Evolutionary conservation across 176 grass and related monocot species (phyloP), one percentile per base, ranked within the genome.

Genomic region (Eragrostis curvula): DNA sequence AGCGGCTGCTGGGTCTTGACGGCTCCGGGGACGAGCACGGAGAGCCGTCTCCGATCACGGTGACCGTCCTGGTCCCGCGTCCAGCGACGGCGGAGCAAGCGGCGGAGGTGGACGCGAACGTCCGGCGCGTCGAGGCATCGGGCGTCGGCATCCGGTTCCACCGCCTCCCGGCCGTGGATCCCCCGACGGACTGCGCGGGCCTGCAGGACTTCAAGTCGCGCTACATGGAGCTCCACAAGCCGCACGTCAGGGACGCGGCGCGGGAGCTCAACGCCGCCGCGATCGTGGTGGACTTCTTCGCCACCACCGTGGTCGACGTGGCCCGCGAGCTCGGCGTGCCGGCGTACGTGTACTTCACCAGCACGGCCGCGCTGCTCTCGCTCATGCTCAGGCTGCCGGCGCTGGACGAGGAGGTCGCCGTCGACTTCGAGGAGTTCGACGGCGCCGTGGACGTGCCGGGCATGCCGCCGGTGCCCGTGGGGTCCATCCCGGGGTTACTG

Each of bases 261-360:
- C 63, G 66, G 20, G 75, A 76, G 15, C 62, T 84, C 68, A 9
- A 50, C 43, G 83, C 83, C 53, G 66, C 71, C 7, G 76, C 88
- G 45, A 69, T 94, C 59, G 80, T 94, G 23, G 5, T 94, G 12
- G 92, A 94, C 81, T 86, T 94, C 66, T 92, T 94, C 59, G 67
- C 74, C 20, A 94, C 92, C 7, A 39, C 77, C 21, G 58, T 81
- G 42, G 46, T 94, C 15, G 89, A 91, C 70, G 92, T 46, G 1
- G 84, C 77, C 6, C 74, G 64, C 2, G 89, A 71, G 51, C 60
- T 87, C 30, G 78, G 9, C 56, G 68, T 94, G 18, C 86, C 86
- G 41, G 55, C 89, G 0, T 94, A 94, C 50, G 74, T 94, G 32
- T 94, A 89, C 83, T 94, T 89, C 83, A 82, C 79, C 14, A 85